Base-by-base conservation (phyloP, 2,329 filamentous ascomycete genomes). In the Fusarium fracticaudum region DNA sequence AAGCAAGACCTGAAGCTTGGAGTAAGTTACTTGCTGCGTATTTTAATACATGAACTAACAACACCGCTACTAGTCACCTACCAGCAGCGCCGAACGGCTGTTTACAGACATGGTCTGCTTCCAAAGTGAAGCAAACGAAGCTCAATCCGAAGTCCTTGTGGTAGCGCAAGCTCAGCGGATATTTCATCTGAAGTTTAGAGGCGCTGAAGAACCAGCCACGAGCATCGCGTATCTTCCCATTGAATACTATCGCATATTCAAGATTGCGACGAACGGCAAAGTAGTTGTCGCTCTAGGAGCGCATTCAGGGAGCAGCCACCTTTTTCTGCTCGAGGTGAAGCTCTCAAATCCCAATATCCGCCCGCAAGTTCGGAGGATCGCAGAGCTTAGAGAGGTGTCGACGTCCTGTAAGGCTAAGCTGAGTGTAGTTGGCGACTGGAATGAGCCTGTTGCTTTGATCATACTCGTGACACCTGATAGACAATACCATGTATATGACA, bases 311-410 rank as follows among this genome's bases (percentile, higher is more conserved):
- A 33, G 47, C 9, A 33, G 22, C 7, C 47, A 18, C 1, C 20
- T 50, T n/a, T 22, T 33, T 8, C 47, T 50, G 3, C 29, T 50
- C 4, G 26, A 50, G 29, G 26, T 50, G 7, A 50, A 50, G 8
- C 47, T 48, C 20, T 15, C 13, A 2, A 33, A 0, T 17, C 9
- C 20, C 13, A n/a, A 3, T 0, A 29, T 17, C 5, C 47, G 29
- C 3, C 29, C 47, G 4, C 13, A 50, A 31, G 13, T 33, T 50
- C 20, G 4, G 4, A n/a, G 3, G 7, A 11, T 50, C 1, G 47
- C 47, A 3, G 47, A 50, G 20, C 26, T 50, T 12, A 22, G 33
- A n/a, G 47, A 17, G 18, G 20, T n/a, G 1, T 33, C 29, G 13
- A 22, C 20, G 8, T n/a, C 26, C 4, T 50, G 20, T 5, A 20